phyloP scores from a whole-genome alignment of 805 yeast species.

The Teunomyces aglyptinius region DNA sequence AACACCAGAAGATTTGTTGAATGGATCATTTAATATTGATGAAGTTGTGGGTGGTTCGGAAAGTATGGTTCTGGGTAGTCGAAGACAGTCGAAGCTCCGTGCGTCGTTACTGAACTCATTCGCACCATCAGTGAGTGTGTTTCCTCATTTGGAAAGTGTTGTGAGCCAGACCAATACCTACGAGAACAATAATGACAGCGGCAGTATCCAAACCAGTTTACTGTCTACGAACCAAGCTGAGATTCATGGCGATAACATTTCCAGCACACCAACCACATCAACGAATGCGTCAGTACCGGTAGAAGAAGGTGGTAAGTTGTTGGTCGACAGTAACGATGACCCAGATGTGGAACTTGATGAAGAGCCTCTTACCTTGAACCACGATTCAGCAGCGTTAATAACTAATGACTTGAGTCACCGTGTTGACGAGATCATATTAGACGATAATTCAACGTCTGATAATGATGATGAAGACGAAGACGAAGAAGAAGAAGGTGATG shows the following conservation, averaged over 20 bases:
- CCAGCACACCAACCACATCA: slow-evolving; percentile 10
- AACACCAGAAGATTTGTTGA: slow-evolving; percentile 1
- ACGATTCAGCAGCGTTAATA: neutral
- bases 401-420: too few relatives aligned
- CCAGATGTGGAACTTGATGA: neutral
- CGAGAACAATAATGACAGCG: neutral
- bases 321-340: neutral
- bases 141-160: neutral
- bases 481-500: neutral
- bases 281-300: neutral
- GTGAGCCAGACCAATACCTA: neutral
- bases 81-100: slow-evolving; percentile 21
- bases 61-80: slow-evolving; percentile 4
- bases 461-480: neutral
- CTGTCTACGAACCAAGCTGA: slow-evolving; percentile 1
- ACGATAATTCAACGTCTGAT: too few relatives aligned
- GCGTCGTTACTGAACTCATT: slow-evolving; percentile 33
- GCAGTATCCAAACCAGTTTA: neutral
- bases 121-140: slow-evolving; percentile 20
- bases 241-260: slow-evolving; percentile 6
- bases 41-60: slow-evolving; percentile 20
- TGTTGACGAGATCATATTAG: too few relatives aligned
- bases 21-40: slow-evolving; percentile 23
- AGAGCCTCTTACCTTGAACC: neutral
- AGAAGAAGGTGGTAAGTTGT: neutral